phyloP scores from a whole-genome alignment of 805 yeast genomes.

The Sugiyamaella chiloensis region DNA sequence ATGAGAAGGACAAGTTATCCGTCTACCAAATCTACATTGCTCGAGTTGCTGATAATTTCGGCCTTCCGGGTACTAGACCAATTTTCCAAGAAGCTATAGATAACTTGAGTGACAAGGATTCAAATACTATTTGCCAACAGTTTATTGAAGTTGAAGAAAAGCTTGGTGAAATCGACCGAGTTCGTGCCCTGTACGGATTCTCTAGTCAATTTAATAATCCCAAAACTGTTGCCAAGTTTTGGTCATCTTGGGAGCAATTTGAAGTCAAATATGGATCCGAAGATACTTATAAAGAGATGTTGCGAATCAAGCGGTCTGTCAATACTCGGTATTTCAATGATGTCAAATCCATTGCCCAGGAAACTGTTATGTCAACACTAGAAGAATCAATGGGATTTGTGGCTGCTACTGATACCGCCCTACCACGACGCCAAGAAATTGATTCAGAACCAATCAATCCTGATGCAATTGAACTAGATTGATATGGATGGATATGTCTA shows the following conservation, averaged over 20 bases:
- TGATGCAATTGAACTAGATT: constrained; percentile 24
- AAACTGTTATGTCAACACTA: constrained; percentile 7
- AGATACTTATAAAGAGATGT: constrained; percentile 68
- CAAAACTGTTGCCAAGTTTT: constrained; percentile 35
- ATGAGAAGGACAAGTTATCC: constrained; percentile 34
- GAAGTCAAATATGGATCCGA: constrained; percentile 73
- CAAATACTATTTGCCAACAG: constrained; percentile 44
- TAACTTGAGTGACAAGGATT: constrained; percentile 41
- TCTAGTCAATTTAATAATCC: constrained; percentile 46
- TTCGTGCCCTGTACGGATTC: constrained; percentile 58
- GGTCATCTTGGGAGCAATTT: constrained; percentile 72
- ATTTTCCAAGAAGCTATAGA: constrained; percentile 53
- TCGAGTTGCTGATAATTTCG: constrained; percentile 41
- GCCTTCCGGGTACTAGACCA: constrained; percentile 43
- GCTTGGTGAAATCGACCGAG: constrained; percentile 54
- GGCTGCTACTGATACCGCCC: constrained; percentile 5
- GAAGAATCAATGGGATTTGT: constrained; percentile 27
- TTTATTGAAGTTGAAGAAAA: constrained; percentile 58
- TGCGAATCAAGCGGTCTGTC: constrained; percentile 53
- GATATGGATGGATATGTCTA: too few relatives aligned
- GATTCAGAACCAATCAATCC: constrained; percentile 20
- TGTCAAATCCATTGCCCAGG: constrained; percentile 15
- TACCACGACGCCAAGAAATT: background rate
- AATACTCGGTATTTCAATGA: constrained; percentile 16
- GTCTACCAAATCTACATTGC: constrained; percentile 45